A percentile compares a stretch with the other conserved stretches of the same genome.
Evolutionary conservation across 176 grass and related monocot genomes (phyloP).

Genomic region (Secale cereale): DNA sequence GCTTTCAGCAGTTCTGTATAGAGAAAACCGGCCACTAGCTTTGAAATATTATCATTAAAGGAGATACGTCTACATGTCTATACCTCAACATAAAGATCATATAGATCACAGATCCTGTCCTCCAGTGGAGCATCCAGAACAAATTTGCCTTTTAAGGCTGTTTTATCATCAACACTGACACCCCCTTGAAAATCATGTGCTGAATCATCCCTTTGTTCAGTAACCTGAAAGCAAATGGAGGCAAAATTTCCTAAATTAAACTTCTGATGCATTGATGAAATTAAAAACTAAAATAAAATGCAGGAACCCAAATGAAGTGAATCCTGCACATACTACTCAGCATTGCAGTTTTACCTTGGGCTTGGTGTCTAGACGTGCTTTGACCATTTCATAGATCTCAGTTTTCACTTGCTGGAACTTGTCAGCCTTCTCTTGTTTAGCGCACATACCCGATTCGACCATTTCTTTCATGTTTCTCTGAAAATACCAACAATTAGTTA

Average conservation of each 20-base stretch:
- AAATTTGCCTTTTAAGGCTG: conserved; percentile 53
- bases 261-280: neutral
- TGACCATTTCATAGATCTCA: conserved; percentile 75
- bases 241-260: neutral
- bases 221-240: conserved; percentile 15
- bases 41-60: neutral
- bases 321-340: neutral
- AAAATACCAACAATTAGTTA: conserved; percentile 12
- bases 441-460: conserved; percentile 63
- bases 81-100: conserved; percentile 96
- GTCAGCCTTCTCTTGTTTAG: conserved; percentile 78
- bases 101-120: conserved; percentile 79
- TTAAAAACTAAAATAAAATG: conserved; percentile 4
- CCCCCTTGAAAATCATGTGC: conserved; percentile 55
- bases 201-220: conserved; percentile 46
- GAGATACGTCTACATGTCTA: conserved; percentile 4
- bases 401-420: conserved; percentile 68
- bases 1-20: neutral
- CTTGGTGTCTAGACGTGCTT: conserved; percentile 49
- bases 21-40: neutral
- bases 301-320: neutral
- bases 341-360: conserved; percentile 41
- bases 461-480: conserved; percentile 85
- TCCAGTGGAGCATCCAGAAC: conserved; percentile 62
- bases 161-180: conserved; percentile 48